Conservation (phyloP, 2,329 filamentous ascomycete genomes). For the Penicillium olsonii region DNA sequence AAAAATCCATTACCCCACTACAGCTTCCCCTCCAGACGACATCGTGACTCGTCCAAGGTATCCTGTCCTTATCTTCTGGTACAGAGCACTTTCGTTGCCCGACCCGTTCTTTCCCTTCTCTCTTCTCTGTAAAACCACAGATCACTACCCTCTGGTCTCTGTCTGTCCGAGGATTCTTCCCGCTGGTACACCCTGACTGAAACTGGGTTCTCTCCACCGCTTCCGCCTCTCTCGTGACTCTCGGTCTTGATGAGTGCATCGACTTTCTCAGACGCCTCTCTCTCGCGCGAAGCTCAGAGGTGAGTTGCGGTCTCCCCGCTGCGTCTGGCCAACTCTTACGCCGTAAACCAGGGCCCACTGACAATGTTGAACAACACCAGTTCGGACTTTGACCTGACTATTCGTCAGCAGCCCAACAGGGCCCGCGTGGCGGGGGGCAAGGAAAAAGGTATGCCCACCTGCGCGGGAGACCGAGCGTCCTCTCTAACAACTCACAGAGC, state of each 20-base stretch:
- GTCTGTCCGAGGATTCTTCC: constrained; percentile 20
- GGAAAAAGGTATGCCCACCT: constrained; percentile 69
- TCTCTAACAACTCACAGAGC: constrained; percentile 53
- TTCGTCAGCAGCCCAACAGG: constrained; percentile 68
- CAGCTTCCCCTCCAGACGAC: constrained; percentile 22
- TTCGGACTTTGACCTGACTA: constrained; percentile 57
- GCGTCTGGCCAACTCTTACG: constrained; percentile 29
- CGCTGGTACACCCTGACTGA: constrained; percentile 25
- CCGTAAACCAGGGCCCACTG: constrained; percentile 37
- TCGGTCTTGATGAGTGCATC: constrained; percentile 46
- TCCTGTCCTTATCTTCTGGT: constrained; percentile 9
- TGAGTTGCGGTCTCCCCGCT: constrained; percentile 28
- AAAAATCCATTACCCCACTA: constrained; percentile 17
- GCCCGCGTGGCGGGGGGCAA: constrained; percentile 71
- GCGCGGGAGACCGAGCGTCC: neutral
- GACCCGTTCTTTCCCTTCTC: constrained; percentile 25
- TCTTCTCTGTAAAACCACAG: constrained; percentile 25
- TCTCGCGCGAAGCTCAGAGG: constrained; percentile 46
- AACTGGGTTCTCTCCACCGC: constrained; percentile 17
- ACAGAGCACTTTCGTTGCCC: constrained; percentile 9
- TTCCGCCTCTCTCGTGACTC: constrained; percentile 21
- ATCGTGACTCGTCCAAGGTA: constrained; percentile 23
- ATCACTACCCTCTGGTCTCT: constrained; percentile 18
- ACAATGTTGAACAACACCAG: constrained; percentile 47
- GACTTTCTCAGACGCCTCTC: constrained; percentile 43